A percentile compares a stretch with the other conserved stretches of the same genome.
phyloP scores from a whole-genome alignment of 148 eudicot genomes.

The Pharnaceum exiguum region DNA sequence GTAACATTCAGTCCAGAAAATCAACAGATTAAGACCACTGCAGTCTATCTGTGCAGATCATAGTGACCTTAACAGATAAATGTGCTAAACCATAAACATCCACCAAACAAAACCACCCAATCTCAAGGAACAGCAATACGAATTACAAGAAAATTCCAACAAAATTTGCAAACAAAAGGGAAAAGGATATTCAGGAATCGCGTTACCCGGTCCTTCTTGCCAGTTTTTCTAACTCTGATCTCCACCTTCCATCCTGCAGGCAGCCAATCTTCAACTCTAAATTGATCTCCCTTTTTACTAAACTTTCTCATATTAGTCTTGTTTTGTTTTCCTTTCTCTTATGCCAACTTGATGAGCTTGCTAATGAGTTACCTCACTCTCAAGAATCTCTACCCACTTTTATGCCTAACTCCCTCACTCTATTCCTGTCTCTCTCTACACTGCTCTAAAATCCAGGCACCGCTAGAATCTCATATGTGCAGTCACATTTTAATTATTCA shows the following conservation, averaged over 20 bases:
- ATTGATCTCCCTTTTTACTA: conserved; percentile 30
- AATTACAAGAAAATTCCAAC: not conserved
- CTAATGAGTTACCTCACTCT: not conserved
- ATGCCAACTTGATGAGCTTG: not conserved
- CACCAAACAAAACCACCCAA: not conserved
- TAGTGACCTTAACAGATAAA: not conserved
- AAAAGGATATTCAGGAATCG: not conserved
- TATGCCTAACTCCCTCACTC: conserved; percentile 5
- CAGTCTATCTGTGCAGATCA: too few species aligned
- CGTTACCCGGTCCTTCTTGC: conserved; percentile 61
- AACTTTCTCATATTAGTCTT: too few species aligned
- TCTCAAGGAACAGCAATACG: not conserved
- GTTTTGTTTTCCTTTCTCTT: not conserved
- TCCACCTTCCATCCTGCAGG: conserved; percentile 74
- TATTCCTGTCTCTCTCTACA: not conserved
- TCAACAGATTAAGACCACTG: not conserved
- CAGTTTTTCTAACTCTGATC: conserved; percentile 48
- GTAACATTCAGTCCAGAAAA: conserved; percentile 2
- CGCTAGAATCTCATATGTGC: conserved; percentile 19
- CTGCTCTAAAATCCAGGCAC: conserved; percentile 23
- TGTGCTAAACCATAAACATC: too few species aligned
- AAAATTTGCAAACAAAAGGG: not conserved
- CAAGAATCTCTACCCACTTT: conserved; percentile 5
- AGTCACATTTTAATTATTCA: not conserved
- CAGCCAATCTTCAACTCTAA: conserved; percentile 41